These are phyloP conservation scores for Dothidotthia symphoricarpi DNA, from an alignment of 2,329 filamentous ascomycete genomes.

Conservation along the genomic window DNA sequence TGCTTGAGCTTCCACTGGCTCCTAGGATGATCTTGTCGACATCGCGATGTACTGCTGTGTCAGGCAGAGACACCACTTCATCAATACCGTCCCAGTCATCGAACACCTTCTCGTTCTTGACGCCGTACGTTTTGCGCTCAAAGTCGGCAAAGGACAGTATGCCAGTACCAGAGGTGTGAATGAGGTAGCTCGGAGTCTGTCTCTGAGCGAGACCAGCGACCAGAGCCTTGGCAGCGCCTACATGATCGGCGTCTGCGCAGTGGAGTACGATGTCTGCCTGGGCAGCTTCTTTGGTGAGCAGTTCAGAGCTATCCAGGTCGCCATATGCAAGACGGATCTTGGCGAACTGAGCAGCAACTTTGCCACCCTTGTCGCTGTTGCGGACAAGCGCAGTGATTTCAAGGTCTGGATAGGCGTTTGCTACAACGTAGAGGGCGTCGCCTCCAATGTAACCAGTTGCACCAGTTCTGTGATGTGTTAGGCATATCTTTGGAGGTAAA, in stretches of 20 bases:
- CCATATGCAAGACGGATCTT: constrained; percentile 54
- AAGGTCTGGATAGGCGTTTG: constrained; percentile 50
- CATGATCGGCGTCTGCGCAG: constrained; percentile 38
- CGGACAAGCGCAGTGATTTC: constrained; percentile 52
- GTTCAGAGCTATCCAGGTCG: constrained; percentile 32
- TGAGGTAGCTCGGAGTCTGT: constrained; percentile 47
- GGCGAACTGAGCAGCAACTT: constrained; percentile 48
- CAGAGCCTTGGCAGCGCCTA: constrained; percentile 25
- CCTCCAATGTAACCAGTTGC: constrained; percentile 38
- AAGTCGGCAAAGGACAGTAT: constrained; percentile 55
- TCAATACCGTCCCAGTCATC: constrained; percentile 60
- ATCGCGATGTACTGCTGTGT: constrained; percentile 60
- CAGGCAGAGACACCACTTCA: constrained; percentile 57
- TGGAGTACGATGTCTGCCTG: constrained; percentile 34
- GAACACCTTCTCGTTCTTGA: constrained; percentile 52
- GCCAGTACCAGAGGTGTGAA: constrained; percentile 58
- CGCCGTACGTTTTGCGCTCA: constrained; percentile 47
- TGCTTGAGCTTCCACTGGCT: constrained; percentile 46
- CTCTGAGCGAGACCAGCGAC: constrained; percentile 43
- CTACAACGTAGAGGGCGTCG: constrained; percentile 36
- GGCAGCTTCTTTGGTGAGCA: constrained; percentile 29
- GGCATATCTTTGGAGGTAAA: neutral
- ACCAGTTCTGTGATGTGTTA: constrained; percentile 23
- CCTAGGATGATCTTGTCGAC: constrained; percentile 67
- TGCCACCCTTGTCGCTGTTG: constrained; percentile 50